Evolutionary conservation across 2,329 filamentous ascomycete species (phyloP).

Genomic region (Xylariaceae sp.): DNA sequence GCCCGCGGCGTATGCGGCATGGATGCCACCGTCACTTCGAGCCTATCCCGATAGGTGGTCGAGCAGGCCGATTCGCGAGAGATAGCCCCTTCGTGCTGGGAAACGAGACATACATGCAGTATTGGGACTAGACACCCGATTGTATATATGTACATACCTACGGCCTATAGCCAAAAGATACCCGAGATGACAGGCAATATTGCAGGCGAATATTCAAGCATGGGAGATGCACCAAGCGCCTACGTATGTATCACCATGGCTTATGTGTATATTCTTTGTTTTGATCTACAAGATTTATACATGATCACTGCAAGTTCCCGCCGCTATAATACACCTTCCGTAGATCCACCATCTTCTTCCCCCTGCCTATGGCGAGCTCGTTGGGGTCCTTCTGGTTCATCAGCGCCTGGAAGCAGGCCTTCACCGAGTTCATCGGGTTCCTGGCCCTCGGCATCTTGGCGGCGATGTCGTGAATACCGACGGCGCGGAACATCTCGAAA

Average conservation of each 20-base stretch:
- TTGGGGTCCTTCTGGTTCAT: constrained; percentile 84
- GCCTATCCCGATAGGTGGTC: too few relatives aligned
- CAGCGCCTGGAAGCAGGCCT: constrained; percentile 83
- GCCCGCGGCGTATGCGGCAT: too few relatives aligned
- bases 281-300: constrained; percentile 27
- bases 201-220: not conserved
- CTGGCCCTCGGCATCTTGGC: constrained; percentile 81
- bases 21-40: too few relatives aligned
- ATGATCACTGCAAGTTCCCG: constrained; percentile 58
- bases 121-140: constrained; percentile 9
- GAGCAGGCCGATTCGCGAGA: too few relatives aligned
- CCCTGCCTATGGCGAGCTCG: constrained; percentile 83
- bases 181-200: not conserved
- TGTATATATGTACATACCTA: too few relatives aligned
- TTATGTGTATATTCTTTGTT: not conserved
- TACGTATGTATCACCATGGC: not conserved
- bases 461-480: constrained; percentile 84
- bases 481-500: constrained; percentile 89
- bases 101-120: not conserved
- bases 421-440: constrained; percentile 98
- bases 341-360: constrained; percentile 95
- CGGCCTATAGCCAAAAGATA: not conserved
- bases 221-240: not conserved
- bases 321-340: constrained; percentile 92
- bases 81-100: too few relatives aligned